A percentile compares a stretch with the other conserved stretches of the same genome.
These are phyloP conservation scores for Phycomyces blakesleeanus DNA, from an alignment of 192 early-diverging fungal genomes.

Conservation along the genomic window DNA sequence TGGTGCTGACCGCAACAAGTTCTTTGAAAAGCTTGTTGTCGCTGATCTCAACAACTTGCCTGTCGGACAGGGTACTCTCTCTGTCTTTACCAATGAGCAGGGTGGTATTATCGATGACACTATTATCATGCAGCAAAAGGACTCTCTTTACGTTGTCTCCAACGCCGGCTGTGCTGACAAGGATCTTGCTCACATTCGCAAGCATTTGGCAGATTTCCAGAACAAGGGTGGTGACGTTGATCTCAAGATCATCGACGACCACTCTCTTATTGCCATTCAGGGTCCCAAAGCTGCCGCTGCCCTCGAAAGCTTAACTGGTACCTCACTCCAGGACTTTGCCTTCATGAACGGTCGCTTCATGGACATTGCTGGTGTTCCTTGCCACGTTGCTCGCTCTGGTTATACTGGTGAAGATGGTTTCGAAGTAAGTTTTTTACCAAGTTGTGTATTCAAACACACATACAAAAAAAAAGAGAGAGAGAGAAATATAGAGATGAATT, in stretches of 20 bases:
- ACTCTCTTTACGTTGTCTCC: constrained; percentile 86
- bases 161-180: constrained; percentile 98
- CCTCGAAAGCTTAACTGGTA: constrained; percentile 53
- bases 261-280: constrained; percentile 89
- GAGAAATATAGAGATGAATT: neutral
- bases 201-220: constrained; percentile 75
- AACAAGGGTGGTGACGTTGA: constrained; percentile 88
- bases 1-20: constrained; percentile 82
- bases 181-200: constrained; percentile 86
- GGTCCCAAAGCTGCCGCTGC: constrained; percentile 78
- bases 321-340: constrained; percentile 65
- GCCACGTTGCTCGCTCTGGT: constrained; percentile 91
- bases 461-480: constrained; percentile 6
- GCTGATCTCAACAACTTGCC: constrained; percentile 82
- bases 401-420: constrained; percentile 99
- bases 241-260: constrained; percentile 80
- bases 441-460: too few relatives aligned
- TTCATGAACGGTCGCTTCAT: constrained; percentile 86
- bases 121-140: constrained; percentile 84
- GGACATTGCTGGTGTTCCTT: constrained; percentile 70
- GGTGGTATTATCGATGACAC: constrained; percentile 99
- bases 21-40: constrained; percentile 86
- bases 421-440: constrained; percentile 69
- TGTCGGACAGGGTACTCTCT: constrained; percentile 76
- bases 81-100: constrained; percentile 91